Evolutionary conservation across 495 filamentous ascomycete genomes (phyloP), one percentile per base, ranked within the genome.

Genomic region (Neurospora africana): DNA sequence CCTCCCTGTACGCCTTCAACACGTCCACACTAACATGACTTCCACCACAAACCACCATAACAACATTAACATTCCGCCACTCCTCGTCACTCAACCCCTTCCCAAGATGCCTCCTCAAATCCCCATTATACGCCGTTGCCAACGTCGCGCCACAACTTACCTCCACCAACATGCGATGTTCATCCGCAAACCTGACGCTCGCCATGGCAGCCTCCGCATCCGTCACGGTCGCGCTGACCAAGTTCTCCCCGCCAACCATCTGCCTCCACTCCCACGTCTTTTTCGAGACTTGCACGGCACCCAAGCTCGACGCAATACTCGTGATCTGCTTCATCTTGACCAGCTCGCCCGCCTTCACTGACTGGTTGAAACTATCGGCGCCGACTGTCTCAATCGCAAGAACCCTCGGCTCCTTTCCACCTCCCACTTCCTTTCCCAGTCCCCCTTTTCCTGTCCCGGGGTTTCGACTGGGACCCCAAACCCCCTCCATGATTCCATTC

Each of bases 31-130:
- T 90, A 65, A 94, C 87, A 80, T 91, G 91, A 61, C 86, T 89
- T 10, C 95, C 95, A 0, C 95, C 95, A 78, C 95, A 98, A 30
- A 97, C 88, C 33, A 97, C 84, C 70, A 98, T 84, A 6, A 98
- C 93, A 36, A 98, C 87, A 73, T 92, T 92, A 74, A 86, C 90
- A 67, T 86, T 81, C 39, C 80, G 78, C 76, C 83, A 87, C 73
- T 84, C 82, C 68, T 83, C 83, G 21, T 84, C 82, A 9, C 79
- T 84, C 73, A 93, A 71, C 15, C 81, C 84, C 38, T 87, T 83
- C 0, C 91, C 87, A 30, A 96, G 72, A 35, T 74, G 81, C 79
- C 85, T 87, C 76, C 90, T 81, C 78, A 93, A 79, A 27, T 87
- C 84, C 23, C 87, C 87, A 58, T 89, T 89, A 75, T 92, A 94